Evolutionary conservation across 176 grass and related monocot species (phyloP).

Genomic region (Oropetium thomaeum): DNA sequence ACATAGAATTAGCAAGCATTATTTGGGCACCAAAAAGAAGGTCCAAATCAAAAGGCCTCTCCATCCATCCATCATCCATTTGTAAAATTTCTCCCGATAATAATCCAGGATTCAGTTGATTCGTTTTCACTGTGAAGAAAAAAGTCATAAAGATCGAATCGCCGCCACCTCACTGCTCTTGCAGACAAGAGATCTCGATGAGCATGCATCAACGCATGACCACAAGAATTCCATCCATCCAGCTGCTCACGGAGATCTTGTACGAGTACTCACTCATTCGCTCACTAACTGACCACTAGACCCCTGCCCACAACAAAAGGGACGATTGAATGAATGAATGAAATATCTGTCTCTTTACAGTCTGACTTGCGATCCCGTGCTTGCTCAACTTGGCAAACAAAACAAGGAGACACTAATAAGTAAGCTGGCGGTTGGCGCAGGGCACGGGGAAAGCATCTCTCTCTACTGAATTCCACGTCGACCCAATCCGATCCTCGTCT

Average conservation of each 20-base stretch:
- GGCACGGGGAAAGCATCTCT: constrained; percentile 35
- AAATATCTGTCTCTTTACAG: neutral
- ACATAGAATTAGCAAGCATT: constrained; percentile 56
- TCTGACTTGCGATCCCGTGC: constrained; percentile 40
- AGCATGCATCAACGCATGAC: neutral
- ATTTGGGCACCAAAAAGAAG: constrained; percentile 19
- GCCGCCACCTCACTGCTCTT: neutral
- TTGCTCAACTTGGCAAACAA: constrained; percentile 16
- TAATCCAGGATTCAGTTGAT: constrained; percentile 40
- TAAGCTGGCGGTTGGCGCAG: constrained; percentile 16
- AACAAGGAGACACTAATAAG: neutral
- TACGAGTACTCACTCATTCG: neutral
- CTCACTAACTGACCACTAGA: neutral
- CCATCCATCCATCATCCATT: neutral
- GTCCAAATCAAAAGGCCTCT: neutral
- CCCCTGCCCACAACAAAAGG: neutral
- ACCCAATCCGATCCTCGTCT: neutral
- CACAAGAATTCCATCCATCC: neutral
- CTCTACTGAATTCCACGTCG: neutral
- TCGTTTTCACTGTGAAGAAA: neutral
- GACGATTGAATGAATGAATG: neutral
- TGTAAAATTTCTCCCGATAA: constrained; percentile 29
- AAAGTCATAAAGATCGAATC: no score
- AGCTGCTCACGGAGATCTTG: neutral
- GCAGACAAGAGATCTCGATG: neutral